These are phyloP conservation scores for Fraxinus xanthoxyloides DNA, from an alignment of 305 asterid genomes.

Conservation along the genomic window DNA sequence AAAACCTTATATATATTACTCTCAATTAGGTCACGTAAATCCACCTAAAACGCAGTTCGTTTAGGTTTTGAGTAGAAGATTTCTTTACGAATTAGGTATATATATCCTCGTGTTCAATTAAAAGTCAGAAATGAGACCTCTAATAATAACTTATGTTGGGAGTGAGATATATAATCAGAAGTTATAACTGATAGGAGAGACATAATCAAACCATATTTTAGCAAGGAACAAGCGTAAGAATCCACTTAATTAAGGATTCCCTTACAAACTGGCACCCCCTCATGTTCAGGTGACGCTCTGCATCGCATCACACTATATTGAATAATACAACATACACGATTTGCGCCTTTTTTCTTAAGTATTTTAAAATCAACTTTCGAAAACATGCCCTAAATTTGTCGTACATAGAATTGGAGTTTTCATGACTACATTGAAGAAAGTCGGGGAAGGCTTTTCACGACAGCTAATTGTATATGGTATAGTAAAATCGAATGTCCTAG, in stretches of 20 bases:
- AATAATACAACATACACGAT: too few relatives aligned
- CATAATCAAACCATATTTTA: not conserved
- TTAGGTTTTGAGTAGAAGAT: not conserved
- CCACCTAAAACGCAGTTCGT: not conserved
- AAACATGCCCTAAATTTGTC: not conserved
- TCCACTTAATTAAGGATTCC: not conserved
- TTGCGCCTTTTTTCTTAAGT: not conserved
- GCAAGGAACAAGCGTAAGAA: not conserved
- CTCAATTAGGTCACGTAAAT: not conserved
- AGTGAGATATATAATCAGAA: not conserved
- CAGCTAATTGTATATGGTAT: not conserved
- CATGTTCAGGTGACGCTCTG: not conserved
- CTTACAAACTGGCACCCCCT: not conserved
- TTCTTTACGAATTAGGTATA: not conserved
- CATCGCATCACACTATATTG: not conserved
- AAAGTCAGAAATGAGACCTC: not conserved
- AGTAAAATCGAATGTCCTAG: not conserved
- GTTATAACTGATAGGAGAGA: not conserved
- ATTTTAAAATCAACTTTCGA: not conserved
- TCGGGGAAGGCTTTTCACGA: not conserved
- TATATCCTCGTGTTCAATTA: not conserved
- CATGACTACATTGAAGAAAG: not conserved
- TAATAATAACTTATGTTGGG: not conserved
- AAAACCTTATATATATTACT: not conserved
- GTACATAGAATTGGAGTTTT: not conserved